These are phyloP conservation scores for Hansfordia pulvinata DNA, from an alignment of 2,329 filamentous ascomycete species.

Conservation along the genomic window DNA sequence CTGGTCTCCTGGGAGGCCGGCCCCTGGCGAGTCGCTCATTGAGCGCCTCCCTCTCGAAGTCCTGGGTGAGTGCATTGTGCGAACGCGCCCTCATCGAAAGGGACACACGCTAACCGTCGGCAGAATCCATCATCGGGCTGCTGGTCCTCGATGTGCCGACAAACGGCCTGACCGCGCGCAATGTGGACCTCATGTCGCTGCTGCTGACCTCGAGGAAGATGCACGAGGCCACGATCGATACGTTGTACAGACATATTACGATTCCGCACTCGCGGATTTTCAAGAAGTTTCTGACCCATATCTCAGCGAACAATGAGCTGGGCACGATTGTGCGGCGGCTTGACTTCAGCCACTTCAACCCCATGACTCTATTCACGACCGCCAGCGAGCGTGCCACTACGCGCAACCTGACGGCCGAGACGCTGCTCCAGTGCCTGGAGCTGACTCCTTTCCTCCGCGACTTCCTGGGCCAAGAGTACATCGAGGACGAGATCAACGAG, in stretches of 20 bases:
- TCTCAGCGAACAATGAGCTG: conserved; percentile 51
- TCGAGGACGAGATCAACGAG: conserved; percentile 62
- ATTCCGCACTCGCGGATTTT: conserved; percentile 76
- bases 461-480: conserved; percentile 68
- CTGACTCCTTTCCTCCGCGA: conserved; percentile 63
- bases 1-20: conserved; percentile 17
- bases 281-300: conserved; percentile 62
- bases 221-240: conserved; percentile 58
- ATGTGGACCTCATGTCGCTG: conserved; percentile 64
- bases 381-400: conserved; percentile 63
- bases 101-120: conserved; percentile 6
- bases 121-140: conserved; percentile 62
- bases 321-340: conserved; percentile 66
- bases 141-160: conserved; percentile 60
- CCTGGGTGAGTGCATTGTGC: conserved; percentile 40
- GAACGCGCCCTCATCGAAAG: conserved; percentile 1
- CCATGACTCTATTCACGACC: conserved; percentile 61
- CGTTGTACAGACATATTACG: conserved; percentile 67
- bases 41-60: conserved; percentile 60
- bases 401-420: conserved; percentile 62
- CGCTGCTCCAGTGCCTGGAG: conserved; percentile 56
- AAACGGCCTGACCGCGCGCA: conserved; percentile 64
- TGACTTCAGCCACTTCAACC: conserved; percentile 80
- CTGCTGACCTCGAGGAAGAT: conserved; percentile 63
- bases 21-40: conserved; percentile 39